Percentiles rank a stretch among this genome's conserved stretches.
Evolutionary conservation across 1,284 basidiomycete genomes (phyloP).

Genomic region (Austropuccinia psidii): DNA sequence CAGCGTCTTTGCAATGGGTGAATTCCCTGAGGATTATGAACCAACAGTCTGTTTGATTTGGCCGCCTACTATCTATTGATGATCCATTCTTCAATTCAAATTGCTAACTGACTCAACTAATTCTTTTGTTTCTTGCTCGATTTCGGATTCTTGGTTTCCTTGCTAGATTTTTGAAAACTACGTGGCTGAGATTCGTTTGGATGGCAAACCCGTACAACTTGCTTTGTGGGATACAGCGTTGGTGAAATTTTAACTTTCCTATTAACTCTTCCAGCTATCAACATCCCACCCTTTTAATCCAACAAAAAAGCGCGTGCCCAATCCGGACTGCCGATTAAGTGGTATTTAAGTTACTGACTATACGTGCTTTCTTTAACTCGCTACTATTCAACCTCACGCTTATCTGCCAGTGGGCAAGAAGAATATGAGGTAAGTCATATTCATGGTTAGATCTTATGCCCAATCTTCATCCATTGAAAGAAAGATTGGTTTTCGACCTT

Average conservation of each 20-base stretch:
- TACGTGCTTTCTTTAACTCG: background rate
- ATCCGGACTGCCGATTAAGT: too few species aligned
- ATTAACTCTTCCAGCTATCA: background rate
- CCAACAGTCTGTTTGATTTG: constrained; percentile 41
- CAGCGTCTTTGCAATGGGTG: constrained; percentile 85
- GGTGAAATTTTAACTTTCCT: constrained; percentile 50
- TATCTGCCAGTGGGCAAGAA: constrained; percentile 69
- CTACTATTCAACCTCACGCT: background rate
- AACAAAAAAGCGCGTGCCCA: too few species aligned
- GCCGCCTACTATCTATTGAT: background rate
- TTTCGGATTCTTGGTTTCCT: constrained; percentile 49
- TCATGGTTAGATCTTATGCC: background rate
- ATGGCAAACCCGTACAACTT: constrained; percentile 91
- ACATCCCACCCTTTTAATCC: too few species aligned
- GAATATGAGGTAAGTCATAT: constrained; percentile 68
- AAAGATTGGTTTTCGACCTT: background rate
- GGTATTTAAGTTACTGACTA: background rate
- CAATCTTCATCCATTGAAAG: background rate
- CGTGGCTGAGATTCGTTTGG: constrained; percentile 91
- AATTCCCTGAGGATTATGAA: constrained; percentile 75
- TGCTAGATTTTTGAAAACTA: constrained; percentile 83
- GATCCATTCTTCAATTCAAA: constrained; percentile 47
- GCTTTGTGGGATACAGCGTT: constrained; percentile 97
- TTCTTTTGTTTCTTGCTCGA: constrained; percentile 36
- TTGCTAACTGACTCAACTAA: too few species aligned